Conservation (phyloP, 2,329 filamentous ascomycete species). For the Paecilomyces sp. region DNA sequence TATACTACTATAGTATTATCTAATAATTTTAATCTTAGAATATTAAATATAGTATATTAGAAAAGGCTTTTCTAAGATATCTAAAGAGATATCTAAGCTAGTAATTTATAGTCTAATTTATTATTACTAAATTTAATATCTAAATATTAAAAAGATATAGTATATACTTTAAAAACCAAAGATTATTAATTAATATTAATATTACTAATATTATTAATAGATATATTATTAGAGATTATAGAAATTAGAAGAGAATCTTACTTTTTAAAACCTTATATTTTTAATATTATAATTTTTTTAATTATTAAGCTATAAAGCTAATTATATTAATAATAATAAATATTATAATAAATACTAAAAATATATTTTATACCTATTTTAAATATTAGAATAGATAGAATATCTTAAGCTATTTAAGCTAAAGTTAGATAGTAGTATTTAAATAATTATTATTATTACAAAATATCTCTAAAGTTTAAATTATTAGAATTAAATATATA, state of each 20-base stretch:
- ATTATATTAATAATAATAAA: background rate
- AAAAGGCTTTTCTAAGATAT: too few species aligned
- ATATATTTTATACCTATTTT: background rate
- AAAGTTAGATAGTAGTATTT: background rate
- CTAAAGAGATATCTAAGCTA: too few species aligned
- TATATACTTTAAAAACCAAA: background rate
- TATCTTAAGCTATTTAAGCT: too few species aligned
- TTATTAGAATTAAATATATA: background rate
- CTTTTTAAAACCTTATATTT: background rate
- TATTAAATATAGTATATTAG: too few species aligned
- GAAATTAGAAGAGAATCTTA: too few species aligned
- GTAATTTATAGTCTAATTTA: too few species aligned
- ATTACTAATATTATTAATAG: background rate
- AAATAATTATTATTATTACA: background rate
- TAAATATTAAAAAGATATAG: background rate
- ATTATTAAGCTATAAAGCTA: background rate
- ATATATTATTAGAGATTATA: background rate
- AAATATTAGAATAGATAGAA: background rate
- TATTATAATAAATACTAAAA: background rate
- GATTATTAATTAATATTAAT: background rate
- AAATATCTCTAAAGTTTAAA: background rate
- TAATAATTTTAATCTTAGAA: too few species aligned
- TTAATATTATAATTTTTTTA: background rate
- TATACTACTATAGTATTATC: too few species aligned
- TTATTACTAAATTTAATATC: too few species aligned